These are phyloP conservation scores for Colletotrichum eremochloae DNA, from an alignment of 2,329 filamentous ascomycete genomes.

Conservation along the genomic window DNA sequence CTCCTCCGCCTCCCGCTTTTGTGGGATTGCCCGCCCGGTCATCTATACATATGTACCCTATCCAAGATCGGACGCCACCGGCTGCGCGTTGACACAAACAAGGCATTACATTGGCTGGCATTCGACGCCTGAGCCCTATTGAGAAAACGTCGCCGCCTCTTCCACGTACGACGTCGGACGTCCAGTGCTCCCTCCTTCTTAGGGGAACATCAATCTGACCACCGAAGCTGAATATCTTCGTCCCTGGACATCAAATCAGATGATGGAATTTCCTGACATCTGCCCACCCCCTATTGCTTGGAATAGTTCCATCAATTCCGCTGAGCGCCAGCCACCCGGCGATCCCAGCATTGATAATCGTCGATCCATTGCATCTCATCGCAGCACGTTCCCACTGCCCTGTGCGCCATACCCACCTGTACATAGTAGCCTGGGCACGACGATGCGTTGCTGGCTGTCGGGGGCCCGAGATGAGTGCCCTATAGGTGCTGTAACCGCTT, in stretches of 20 bases:
- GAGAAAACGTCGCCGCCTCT: slow-evolving; percentile 22
- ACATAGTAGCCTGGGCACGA: slow-evolving; percentile 18
- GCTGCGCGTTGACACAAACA: slow-evolving; percentile 37
- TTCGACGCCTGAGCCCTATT: slow-evolving; percentile 20
- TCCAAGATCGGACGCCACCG: slow-evolving; percentile 33
- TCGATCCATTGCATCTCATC: slow-evolving; percentile 24
- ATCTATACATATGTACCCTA: slow-evolving; percentile 11
- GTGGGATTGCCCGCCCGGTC: slow-evolving; percentile 10
- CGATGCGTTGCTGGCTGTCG: slow-evolving; percentile 19
- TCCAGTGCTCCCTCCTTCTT: slow-evolving; percentile 3
- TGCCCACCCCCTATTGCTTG: slow-evolving; percentile 5
- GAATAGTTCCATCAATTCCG: slow-evolving; percentile 28
- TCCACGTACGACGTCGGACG: slow-evolving; percentile 11
- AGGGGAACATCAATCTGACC: slow-evolving; percentile 24
- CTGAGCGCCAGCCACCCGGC: slow-evolving; percentile 21
- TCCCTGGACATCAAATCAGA: slow-evolving; percentile 7
- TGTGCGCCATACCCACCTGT: slow-evolving; percentile 36
- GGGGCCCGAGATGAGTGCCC: slow-evolving; percentile 15
- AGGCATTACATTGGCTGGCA: slow-evolving; percentile 17
- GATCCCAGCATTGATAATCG: slow-evolving; percentile 27
- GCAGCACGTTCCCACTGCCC: slow-evolving; percentile 32
- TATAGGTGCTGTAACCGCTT: slow-evolving; percentile 7
- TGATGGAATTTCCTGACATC: slow-evolving; percentile 9
- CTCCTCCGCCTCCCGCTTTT: slow-evolving; percentile 7
- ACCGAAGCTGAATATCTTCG: slow-evolving; percentile 9